Evolutionary conservation across 257 asterid genomes (phyloP).

Genomic region (Orobanche coerulescens): DNA sequence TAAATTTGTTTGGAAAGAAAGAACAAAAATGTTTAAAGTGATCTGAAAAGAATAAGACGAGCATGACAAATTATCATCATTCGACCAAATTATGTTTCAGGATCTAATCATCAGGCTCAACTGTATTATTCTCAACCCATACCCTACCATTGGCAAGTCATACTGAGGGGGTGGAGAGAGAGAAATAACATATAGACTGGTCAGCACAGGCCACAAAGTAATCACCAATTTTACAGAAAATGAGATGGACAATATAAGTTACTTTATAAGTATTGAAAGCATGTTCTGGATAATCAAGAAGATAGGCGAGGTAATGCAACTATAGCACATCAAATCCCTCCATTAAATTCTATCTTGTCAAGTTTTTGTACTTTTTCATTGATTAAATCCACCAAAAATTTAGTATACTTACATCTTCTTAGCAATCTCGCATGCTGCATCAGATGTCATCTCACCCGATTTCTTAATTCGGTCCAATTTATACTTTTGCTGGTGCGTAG

Average conservation of each 20-base stretch:
- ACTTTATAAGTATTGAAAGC: not conserved
- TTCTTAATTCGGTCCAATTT: too few relatives aligned
- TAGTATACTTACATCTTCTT: too few relatives aligned
- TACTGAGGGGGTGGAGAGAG: not conserved
- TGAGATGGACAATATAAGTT: not conserved
- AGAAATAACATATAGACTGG: not conserved
- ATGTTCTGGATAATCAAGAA: not conserved
- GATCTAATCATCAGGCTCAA: not conserved
- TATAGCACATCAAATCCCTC: not conserved
- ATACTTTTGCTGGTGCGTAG: too few relatives aligned
- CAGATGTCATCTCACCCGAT: too few relatives aligned
- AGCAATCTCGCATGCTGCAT: too few relatives aligned
- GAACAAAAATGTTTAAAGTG: not conserved
- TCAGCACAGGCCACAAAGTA: not conserved
- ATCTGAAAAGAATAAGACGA: not conserved
- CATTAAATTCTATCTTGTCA: not conserved
- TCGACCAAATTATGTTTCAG: not conserved
- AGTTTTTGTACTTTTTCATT: too few relatives aligned
- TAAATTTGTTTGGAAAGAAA: not conserved
- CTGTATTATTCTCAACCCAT: not conserved
- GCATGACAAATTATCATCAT: not conserved
- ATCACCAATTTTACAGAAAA: slow-evolving; percentile 2
- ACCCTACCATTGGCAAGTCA: not conserved
- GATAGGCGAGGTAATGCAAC: not conserved
- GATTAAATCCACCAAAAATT: too few relatives aligned